Base-by-base conservation (phyloP, 208 protist species). In the Porcisia deanei region DNA sequence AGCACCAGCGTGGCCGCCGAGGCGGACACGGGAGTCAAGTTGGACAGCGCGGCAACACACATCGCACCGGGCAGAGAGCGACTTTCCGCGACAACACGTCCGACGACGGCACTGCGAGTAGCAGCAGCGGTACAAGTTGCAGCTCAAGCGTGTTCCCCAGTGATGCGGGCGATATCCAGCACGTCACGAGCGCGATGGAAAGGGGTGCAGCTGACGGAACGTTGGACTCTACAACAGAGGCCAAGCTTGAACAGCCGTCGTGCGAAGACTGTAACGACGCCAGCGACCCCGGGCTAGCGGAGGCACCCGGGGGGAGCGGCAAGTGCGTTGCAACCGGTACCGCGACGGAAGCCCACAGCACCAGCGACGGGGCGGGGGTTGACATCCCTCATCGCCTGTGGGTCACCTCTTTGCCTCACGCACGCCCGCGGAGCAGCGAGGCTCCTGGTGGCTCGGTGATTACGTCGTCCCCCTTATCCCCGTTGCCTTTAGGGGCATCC, bases 161-260 rank as follows among this genome's bases (percentile, higher is more conserved):
- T 16, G 45, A 58, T n/a, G 52, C 16, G 49, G 45, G 39, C 54
- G 61, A 64, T 41, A 69, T 43, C 20, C 59, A 47, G 16, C 22
- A 39, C 59, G 37, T 39, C 34, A 54, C 22, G 47, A 80, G 76
- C 43, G 71, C 22, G 76, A n/a, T 55, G 6, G 54, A 10, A 25
- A 39, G 43, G 16, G 58, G 10, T 22, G 69, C 43, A 66, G 43
- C 10, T 12, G 72, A 81, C 52, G 57, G 53, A n/a, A 70, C 67
- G 57, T 39, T 77, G 47, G 65, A 74, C 66, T 77, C 71, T 68
- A 71, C 67, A 3, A 77, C 72, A 53, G 77, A 77, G 57, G 72
- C 72, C 30, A 74, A 61, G 43, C 49, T 41, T 14, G 77, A 71
- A 10, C 18, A 63, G 45, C 41, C 71, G 39, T n/a, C 34, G 53